Evolutionary conservation across 495 filamentous ascomycete species (phyloP), one percentile per base, ranked within the genome.

Genomic region (Neurospora hispaniola): DNA sequence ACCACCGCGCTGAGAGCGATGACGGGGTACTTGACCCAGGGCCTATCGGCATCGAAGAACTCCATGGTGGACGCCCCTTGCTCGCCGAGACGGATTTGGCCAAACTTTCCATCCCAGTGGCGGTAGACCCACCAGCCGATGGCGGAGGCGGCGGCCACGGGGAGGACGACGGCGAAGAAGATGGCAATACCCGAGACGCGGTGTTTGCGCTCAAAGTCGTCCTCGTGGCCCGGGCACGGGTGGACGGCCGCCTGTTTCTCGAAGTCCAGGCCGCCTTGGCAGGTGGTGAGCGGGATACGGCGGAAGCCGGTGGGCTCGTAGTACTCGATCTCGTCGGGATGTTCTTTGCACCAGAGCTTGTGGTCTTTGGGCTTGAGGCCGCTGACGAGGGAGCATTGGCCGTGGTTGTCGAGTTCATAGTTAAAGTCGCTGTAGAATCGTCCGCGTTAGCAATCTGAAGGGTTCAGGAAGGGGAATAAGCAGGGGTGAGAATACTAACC

Each of bases 41-140:
- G 86, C 74, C 87, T 88, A 46, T 92, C 91, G 69, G 85, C 85
- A 76, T 90, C 86, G 75, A 91, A 89, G 42, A 84, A 54, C 70
- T 38, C 42, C 70, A 54, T 54, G 16, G 73, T 75, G 70, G 73
- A 73, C 3, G 44, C 35, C 76, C 82, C 82, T 54, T 83, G 83
- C 74, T 94, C 93, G 71, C 93, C 94, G 18, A 97, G 87, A 12
- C 92, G 88, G 73, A 97, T 97, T 75, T 93, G 90, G 9, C 94
- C 94, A 79, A 99, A 97, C 76, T 96, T 96, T 77, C 89, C 89
- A 76, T 90, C 89, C 93, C 92, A 98, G 77, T 92, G 92, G 6
- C 84, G 85, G 86, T 91, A 98, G 66, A 94, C 91, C 77, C 88
- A 98, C 83, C 92, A 99, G 31, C 96, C 95, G 27, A 91, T 85